Evolutionary conservation across 2,329 filamentous ascomycete species (phyloP).

Genomic region (Ophiosphaerella korrae): DNA sequence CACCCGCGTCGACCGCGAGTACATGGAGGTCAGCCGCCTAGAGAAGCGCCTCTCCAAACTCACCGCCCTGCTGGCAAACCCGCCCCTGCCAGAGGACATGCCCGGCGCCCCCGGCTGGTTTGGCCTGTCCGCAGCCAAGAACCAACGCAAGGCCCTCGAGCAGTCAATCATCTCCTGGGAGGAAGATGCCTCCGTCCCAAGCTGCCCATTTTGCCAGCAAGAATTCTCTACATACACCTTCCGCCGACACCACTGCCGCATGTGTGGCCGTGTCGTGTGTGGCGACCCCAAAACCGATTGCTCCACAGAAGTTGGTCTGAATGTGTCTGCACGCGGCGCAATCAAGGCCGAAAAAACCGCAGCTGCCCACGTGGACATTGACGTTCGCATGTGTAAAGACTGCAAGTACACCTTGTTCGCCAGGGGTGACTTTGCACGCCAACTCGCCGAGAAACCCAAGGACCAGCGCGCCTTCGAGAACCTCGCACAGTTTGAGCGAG

Average conservation of each 20-base stretch:
- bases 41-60: slow-evolving; percentile 92
- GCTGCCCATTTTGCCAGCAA: slow-evolving; percentile 94
- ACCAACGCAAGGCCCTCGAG: slow-evolving; percentile 79
- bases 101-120: slow-evolving; percentile 58
- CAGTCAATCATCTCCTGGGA: slow-evolving; percentile 96
- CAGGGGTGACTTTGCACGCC: slow-evolving; percentile 76
- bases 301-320: slow-evolving; percentile 81
- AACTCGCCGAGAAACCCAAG: slow-evolving; percentile 69
- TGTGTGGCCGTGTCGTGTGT: slow-evolving; percentile 92
- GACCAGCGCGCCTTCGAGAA: slow-evolving; percentile 84
- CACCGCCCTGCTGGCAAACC: slow-evolving; percentile 78
- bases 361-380: slow-evolving; percentile 68
- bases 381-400: slow-evolving; percentile 90
- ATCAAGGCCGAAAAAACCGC: slow-evolving; percentile 47
- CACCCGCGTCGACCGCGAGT: slow-evolving; percentile 80
- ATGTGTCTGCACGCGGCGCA: slow-evolving; percentile 65
- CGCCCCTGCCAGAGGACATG: slow-evolving; percentile 67
- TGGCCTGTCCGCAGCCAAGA: slow-evolving; percentile 65
- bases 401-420: slow-evolving; percentile 76
- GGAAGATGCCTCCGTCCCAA: slow-evolving; percentile 78
- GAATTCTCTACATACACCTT: slow-evolving; percentile 94
- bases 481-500: slow-evolving; percentile 82
- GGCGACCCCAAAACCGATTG: slow-evolving; percentile 84
- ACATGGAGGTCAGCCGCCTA: slow-evolving; percentile 84
- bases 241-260: slow-evolving; percentile 88